A percentile compares a stretch with the other conserved stretches of the same genome.
Conservation (phyloP, 208 protist species). For the Sergeia podlipaevii region DNA sequence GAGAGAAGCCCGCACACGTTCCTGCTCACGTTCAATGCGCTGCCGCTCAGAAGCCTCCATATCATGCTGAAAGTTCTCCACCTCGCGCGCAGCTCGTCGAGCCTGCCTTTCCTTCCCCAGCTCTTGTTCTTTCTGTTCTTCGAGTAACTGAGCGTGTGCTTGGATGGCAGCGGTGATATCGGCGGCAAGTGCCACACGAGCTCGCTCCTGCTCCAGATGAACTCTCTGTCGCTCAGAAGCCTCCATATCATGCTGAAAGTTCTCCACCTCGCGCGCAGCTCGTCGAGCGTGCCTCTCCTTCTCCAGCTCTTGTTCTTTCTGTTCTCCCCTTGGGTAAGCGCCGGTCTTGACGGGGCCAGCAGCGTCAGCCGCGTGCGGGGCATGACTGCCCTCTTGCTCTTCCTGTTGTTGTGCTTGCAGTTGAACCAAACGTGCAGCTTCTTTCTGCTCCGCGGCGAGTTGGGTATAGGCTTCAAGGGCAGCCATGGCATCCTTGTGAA, state of each 20-base stretch:
- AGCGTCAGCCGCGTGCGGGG: not conserved
- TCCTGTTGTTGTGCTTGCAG: too few relatives aligned
- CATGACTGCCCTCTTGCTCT: not conserved
- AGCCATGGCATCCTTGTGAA: conserved; percentile 18
- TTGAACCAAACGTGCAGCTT: too few relatives aligned
- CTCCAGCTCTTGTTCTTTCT: not conserved
- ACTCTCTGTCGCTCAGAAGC: conserved; percentile 20
- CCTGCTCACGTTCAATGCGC: conserved; percentile 5
- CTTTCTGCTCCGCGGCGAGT: too few relatives aligned
- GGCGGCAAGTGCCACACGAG: conserved; percentile 20
- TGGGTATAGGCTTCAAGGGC: too few relatives aligned
- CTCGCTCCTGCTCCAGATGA: conserved; percentile 14
- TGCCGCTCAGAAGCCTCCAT: conserved; percentile 2
- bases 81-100: conserved; percentile 12
- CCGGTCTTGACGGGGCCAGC: too few relatives aligned
- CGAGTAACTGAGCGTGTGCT: too few relatives aligned
- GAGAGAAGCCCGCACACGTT: conserved; percentile 5
- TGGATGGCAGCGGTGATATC: conserved; percentile 32
- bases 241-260: conserved; percentile 1
- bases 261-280: conserved; percentile 1
- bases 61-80: not conserved
- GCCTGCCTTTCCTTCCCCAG: conserved; percentile 6
- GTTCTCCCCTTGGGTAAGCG: too few relatives aligned
- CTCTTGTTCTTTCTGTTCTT: not conserved
- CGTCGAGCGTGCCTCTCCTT: conserved; percentile 6